Evolutionary conservation across 768 basidiomycete genomes (phyloP).

Genomic region (Naganishia randhawae): DNA sequence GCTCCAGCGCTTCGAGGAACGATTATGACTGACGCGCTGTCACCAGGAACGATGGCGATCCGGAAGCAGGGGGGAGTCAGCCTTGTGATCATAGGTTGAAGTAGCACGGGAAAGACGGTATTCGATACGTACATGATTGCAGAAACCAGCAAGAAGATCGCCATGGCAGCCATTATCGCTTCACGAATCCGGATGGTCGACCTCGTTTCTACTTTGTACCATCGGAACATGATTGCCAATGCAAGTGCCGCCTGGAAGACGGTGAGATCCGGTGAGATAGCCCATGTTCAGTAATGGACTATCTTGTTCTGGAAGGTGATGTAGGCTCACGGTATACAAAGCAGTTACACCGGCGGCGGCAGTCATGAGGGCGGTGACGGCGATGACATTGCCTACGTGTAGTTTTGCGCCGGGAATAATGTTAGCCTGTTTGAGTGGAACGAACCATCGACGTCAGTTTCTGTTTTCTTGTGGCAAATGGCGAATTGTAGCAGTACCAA

Average conservation of each 20-base stretch:
- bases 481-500: conserved; percentile 1
- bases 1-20: conserved; percentile 24
- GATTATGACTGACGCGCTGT: conserved; percentile 24
- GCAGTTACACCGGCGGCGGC: conserved; percentile 22
- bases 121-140: conserved; percentile 24
- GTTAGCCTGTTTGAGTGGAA: conserved; percentile 3
- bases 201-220: conserved; percentile 23
- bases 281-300: neutral
- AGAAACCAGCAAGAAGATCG: conserved; percentile 1
- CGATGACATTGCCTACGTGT: conserved; percentile 21
- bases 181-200: conserved; percentile 21
- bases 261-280: no score
- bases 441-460: neutral
- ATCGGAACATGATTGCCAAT: conserved; percentile 8
- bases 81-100: neutral
- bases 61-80: neutral
- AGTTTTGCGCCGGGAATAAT: conserved; percentile 22
- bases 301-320: neutral
- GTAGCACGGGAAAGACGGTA: neutral
- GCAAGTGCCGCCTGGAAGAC: conserved; percentile 6
- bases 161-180: conserved; percentile 15
- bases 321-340: conserved; percentile 21
- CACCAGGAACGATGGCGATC: neutral
- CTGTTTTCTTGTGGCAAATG: neutral
- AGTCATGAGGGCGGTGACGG: conserved; percentile 21